These are phyloP conservation scores for Pseudogymnoascus sp. DNA, from an alignment of 2,329 filamentous ascomycete genomes.

Conservation along the genomic window DNA sequence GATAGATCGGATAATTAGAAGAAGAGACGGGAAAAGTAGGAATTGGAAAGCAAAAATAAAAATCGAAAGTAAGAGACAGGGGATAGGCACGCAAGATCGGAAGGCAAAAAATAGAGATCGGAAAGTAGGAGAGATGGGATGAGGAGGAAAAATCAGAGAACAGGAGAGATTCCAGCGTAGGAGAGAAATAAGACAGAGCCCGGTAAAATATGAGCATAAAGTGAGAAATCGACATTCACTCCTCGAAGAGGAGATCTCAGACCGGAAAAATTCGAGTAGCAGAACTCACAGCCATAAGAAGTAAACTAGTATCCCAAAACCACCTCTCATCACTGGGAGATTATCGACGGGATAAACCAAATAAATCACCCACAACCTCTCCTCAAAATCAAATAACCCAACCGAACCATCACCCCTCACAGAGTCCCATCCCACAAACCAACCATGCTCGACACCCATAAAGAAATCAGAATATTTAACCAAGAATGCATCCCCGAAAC, in stretches of 20 bases:
- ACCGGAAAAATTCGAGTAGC: background rate
- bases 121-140: background rate
- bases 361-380: background rate
- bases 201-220: background rate
- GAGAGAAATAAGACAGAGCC: background rate
- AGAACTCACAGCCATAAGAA: background rate
- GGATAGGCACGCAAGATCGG: background rate
- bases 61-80: background rate
- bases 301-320: background rate
- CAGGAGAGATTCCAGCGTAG: background rate
- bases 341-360: background rate
- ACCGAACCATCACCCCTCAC: background rate
- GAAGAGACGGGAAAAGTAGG: background rate
- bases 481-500: background rate
- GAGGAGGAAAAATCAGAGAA: background rate
- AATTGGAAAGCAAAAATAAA: background rate
- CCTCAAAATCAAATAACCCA: background rate
- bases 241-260: background rate
- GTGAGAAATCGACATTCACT: background rate
- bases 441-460: background rate
- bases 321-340: background rate
- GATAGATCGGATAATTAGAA: background rate
- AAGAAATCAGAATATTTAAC: background rate
- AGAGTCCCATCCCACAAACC: too few species aligned
- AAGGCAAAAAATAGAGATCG: background rate